A percentile compares a stretch with the other conserved stretches of the same genome.
Conservation (phyloP, 176 grass and related monocot genomes). For the Oryza longistaminata region DNA sequence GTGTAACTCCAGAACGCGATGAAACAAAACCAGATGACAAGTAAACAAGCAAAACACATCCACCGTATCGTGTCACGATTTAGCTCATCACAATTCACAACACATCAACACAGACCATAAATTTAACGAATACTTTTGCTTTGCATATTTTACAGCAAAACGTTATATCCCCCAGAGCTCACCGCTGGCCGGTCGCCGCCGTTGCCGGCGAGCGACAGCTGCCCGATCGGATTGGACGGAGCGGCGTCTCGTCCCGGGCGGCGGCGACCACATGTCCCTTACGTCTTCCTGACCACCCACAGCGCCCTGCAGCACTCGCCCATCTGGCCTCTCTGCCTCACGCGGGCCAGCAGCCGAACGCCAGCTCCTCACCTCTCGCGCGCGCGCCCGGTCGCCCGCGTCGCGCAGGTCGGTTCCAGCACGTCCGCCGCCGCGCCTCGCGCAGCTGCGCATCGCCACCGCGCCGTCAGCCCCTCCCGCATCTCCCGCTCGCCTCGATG, state of each 20-base stretch:
- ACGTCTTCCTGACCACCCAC: conserved; percentile 80
- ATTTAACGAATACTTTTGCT: background rate
- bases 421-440: conserved; percentile 49
- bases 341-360: conserved; percentile 63
- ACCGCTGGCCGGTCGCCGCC: conserved; percentile 13
- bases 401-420: conserved; percentile 61
- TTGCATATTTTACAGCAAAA: background rate
- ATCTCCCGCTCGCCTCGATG: conserved; percentile 69
- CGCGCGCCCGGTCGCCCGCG: conserved; percentile 22
- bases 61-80: background rate
- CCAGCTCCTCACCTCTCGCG: conserved; percentile 68
- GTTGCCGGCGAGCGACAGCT: conserved; percentile 1
- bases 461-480: conserved; percentile 61
- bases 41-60: background rate
- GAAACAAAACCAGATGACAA: no score
- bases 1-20: no score
- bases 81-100: background rate
- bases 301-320: conserved; percentile 57
- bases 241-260: background rate
- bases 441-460: conserved; percentile 65
- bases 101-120: background rate
- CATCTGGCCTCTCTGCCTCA: conserved; percentile 69
- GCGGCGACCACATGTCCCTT: conserved; percentile 47
- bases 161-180: conserved; percentile 11
- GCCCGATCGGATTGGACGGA: conserved; percentile 2